Base-by-base conservation (phyloP, 768 basidiomycete genomes). In the Termitomyces sp. region DNA sequence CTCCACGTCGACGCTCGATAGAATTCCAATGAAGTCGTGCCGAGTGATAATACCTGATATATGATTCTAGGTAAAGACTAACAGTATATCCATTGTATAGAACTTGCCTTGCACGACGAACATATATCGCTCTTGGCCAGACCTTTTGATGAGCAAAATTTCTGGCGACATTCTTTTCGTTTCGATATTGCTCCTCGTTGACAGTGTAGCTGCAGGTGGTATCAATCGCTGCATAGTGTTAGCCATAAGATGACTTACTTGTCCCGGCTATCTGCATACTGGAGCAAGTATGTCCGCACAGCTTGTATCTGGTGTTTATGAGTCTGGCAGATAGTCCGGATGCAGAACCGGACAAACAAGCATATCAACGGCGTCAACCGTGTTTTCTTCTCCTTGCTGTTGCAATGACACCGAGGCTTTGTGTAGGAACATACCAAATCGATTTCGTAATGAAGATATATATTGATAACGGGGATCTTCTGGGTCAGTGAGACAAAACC, bases 371-470 rank as follows among this genome's bases (percentile, higher is more conserved):
- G 87, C 85, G 70, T 94, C 92, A 8, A 94, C 83, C 2, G 86
- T 87, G 62, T 87, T 89, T 70, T 90, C 87, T 65, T 88, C 86
- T 5, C 89, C 90, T 69, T 90, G 89, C 59, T 82, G 78, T 36
- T 80, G 80, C 62, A 92, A 70, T 18, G 82, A 80, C 6, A 76
- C 73, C 0, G 92, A 91, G 0, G 90, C 89, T 26, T 76, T 70
- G 62, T 91, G 88, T 30, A 96, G 72, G 61, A 92, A 83, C 24
- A 72, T 71, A 0, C 89, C 90, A 61, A 90, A 87, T 8, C 87
- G 80, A 22, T 73, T 70, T 52, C 83, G 82, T 58, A 92, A 70
- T 2, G 69, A 62, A 5, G 73, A 68, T 18, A 92, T 79, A 61
- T 84, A 87, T 59, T 80, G 75, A 66, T 87, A 84, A 35, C 84